Evolutionary conservation across 495 filamentous ascomycete genomes (phyloP), one percentile per base, ranked within the genome.

Genomic region (Wilcoxina mikolae): DNA sequence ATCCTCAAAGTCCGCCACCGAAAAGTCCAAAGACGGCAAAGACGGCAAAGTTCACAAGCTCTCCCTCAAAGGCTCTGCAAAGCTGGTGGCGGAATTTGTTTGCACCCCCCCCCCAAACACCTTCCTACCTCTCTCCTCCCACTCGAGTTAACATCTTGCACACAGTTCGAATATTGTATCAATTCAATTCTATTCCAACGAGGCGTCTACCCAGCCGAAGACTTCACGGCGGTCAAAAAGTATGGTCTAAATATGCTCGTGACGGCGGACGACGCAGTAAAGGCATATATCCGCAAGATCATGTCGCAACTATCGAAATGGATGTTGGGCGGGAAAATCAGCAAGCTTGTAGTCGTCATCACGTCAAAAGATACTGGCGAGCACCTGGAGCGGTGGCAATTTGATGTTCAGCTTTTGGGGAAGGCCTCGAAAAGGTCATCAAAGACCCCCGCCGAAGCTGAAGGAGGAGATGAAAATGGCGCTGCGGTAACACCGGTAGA

Each of bases 191-290:
- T 98, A 60, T 94, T 94, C 76, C 93, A 96, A 68, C 78, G 91
- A 60, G 91, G 88, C 48, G 91, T 98, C 51, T 98, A 98, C 69
- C 91, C 93, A 35, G 89, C 91, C 27, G 91, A 98, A 62, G 91
- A 98, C 72, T 98, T 98, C n/a, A 41, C 5, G 51, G 84, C 81
- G 22, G 87, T 98, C 61, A 96, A 96, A 71, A 98, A 98, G 74
- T 98, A 98, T 80, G 93, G 93, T 62, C 80, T 98, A 60, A 96
- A 94, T 64, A 96, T 98, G 87, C 84, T 95, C 17, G 87, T 95
- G 33, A 87, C 91, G 17, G 80, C 85, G 54, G 91, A 98, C 70
- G 91, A 96, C 72, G 88, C 96, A 68, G 91, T 98, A 60, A 93
- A 94, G 72, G 87, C 89, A 48, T 98, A 98, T 69, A 93, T 85